Evolutionary conservation across 768 basidiomycete species (phyloP).

Genomic region (Xanthoconium purpureum): DNA sequence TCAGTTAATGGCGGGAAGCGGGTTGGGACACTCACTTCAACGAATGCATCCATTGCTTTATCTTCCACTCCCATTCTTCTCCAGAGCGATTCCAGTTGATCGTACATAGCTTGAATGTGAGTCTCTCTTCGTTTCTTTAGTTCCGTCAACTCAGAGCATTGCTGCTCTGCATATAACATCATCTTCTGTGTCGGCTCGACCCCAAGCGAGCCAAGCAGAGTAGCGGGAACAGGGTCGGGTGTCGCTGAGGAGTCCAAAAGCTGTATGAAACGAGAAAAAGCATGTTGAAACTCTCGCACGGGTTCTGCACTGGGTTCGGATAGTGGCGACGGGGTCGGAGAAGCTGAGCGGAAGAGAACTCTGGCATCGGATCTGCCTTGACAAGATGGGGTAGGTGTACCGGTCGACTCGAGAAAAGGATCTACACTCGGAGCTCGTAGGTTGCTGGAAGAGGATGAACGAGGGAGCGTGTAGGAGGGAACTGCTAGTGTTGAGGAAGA

Average conservation of each 20-base stretch:
- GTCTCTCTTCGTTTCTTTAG: constrained; percentile 72
- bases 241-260: constrained; percentile 45
- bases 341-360: constrained; percentile 36
- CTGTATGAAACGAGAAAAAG: constrained; percentile 62
- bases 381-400: constrained; percentile 50
- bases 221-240: constrained; percentile 19
- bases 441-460: constrained; percentile 41
- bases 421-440: constrained; percentile 17
- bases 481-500: constrained; percentile 40
- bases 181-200: constrained; percentile 77
- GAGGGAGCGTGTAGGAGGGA: constrained; percentile 38
- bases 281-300: constrained; percentile 47
- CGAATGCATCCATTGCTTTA: constrained; percentile 85
- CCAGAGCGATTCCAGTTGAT: constrained; percentile 91
- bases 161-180: constrained; percentile 64
- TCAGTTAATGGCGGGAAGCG: neutral
- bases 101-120: constrained; percentile 91
- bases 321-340: constrained; percentile 10
- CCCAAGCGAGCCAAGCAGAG: constrained; percentile 36
- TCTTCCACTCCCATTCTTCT: constrained; percentile 77
- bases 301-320: constrained; percentile 13
- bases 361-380: constrained; percentile 33
- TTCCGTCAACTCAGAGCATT: constrained; percentile 61
- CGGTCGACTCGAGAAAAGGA: constrained; percentile 26
- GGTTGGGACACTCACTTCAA: constrained; percentile 49